Conservation (phyloP, 2,329 filamentous ascomycete genomes). For the Botrytis hyacinthi region DNA sequence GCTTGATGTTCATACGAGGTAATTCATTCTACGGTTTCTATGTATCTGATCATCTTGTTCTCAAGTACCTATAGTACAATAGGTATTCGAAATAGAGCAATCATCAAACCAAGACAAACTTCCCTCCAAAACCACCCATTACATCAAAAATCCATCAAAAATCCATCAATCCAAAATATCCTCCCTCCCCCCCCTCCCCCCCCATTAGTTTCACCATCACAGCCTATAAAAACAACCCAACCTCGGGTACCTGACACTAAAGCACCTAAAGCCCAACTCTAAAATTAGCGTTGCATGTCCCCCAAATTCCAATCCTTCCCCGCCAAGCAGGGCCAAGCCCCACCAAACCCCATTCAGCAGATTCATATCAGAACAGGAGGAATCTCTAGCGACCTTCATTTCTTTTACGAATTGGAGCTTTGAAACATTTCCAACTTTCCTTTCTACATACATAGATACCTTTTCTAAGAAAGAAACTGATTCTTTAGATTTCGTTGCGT, state of each 20-base stretch:
- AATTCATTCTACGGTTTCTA: background rate
- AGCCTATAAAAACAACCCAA: background rate
- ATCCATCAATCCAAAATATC: background rate
- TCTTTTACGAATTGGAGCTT: background rate
- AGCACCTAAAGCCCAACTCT: background rate
- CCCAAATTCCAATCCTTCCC: background rate
- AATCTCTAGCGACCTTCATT: conserved; percentile 1
- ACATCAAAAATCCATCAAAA: background rate
- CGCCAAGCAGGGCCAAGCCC: conserved; percentile 13
- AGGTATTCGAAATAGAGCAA: background rate
- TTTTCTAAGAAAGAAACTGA: background rate
- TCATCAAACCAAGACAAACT: background rate
- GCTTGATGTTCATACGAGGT: background rate
- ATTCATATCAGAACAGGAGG: conserved; percentile 2
- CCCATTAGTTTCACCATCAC: background rate
- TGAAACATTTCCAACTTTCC: background rate
- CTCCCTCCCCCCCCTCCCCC: background rate
- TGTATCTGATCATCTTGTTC: background rate
- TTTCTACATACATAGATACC: background rate
- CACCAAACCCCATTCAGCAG: conserved; percentile 6
- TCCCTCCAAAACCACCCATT: background rate
- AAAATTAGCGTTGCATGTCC: conserved; percentile 1
- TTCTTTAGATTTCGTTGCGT: background rate
- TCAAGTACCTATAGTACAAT: background rate
- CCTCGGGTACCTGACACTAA: conserved; percentile 12